Percentiles rank a stretch among this genome's conserved stretches.
Evolutionary conservation across 106 monocot species (phyloP).

Genomic region (Chionographis japonica): DNA sequence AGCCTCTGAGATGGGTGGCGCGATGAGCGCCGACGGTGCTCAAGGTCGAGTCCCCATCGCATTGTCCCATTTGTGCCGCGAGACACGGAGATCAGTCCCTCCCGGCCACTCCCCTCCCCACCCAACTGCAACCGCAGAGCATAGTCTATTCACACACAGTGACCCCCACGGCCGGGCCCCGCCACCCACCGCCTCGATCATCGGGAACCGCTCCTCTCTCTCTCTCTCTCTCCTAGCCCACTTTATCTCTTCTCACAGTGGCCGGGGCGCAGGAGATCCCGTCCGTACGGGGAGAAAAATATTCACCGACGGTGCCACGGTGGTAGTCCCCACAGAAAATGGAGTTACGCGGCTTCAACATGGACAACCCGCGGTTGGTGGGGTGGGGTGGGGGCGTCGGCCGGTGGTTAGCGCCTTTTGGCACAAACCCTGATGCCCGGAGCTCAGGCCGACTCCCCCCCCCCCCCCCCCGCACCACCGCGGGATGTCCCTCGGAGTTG

Average conservation of each 20-base stretch:
- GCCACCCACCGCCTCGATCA: not conserved
- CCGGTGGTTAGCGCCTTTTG: no score
- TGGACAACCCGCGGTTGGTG: no score
- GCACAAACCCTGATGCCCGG: no score
- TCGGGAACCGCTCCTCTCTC: not conserved
- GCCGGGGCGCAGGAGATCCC: not conserved
- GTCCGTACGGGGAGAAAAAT: not conserved
- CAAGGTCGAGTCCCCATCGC: constrained; percentile 11
- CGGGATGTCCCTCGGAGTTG: no score
- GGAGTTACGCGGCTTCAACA: not conserved
- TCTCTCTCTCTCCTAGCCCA: not conserved
- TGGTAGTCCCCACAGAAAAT: not conserved
- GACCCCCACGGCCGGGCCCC: not conserved
- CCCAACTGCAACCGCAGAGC: no score
- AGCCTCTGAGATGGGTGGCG: no score
- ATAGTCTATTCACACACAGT: no score
- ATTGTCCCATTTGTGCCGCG: constrained; percentile 12
- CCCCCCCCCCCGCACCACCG: no score
- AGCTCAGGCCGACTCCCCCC: no score
- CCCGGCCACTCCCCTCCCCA: not conserved
- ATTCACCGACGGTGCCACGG: not conserved
- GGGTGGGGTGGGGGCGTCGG: no score
- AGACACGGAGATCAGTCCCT: constrained; percentile 3
- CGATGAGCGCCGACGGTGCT: no score
- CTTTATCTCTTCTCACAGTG: not conserved